Percentiles rank a stretch among this genome's conserved stretches.
phyloP scores from a whole-genome alignment of 352 stramenopile genomes.

The Phytophthora rubi region DNA sequence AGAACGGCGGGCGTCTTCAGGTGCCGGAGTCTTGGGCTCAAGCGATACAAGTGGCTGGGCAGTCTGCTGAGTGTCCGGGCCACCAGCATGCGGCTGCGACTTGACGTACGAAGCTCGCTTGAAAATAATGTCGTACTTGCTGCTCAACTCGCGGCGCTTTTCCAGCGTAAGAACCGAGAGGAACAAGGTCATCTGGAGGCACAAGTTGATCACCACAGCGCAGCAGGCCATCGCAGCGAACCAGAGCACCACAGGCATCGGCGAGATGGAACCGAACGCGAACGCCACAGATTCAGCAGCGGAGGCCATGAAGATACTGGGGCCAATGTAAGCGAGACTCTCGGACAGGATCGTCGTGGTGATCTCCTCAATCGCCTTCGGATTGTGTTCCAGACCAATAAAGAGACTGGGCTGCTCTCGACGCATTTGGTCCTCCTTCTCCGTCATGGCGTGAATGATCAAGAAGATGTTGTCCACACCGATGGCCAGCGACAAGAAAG shows the following conservation, averaged over 20 bases:
- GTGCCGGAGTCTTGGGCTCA: slow-evolving; percentile 40
- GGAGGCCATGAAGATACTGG: slow-evolving; percentile 74
- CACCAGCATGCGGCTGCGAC: slow-evolving; percentile 14
- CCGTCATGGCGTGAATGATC: slow-evolving; percentile 60
- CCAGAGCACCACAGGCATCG: slow-evolving; percentile 72
- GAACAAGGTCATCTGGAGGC: slow-evolving; percentile 69
- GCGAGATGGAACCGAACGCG: slow-evolving; percentile 61
- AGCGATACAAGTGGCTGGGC: slow-evolving; percentile 32
- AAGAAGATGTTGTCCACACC: slow-evolving; percentile 80
- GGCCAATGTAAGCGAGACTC: slow-evolving; percentile 56
- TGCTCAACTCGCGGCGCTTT: slow-evolving; percentile 63
- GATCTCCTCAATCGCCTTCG: slow-evolving; percentile 48
- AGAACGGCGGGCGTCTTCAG: slow-evolving; percentile 21
- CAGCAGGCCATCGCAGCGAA: slow-evolving; percentile 68
- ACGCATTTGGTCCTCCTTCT: slow-evolving; percentile 51
- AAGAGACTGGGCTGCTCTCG: slow-evolving; percentile 47
- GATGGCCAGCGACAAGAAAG: slow-evolving; percentile 71
- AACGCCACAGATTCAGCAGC: slow-evolving; percentile 61
- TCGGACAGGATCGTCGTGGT: slow-evolving; percentile 46
- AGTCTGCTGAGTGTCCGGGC: slow-evolving; percentile 27
- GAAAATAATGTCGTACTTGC: slow-evolving; percentile 63
- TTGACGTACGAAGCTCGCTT: slow-evolving; percentile 28
- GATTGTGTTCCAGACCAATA: slow-evolving; percentile 46
- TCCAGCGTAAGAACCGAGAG: slow-evolving; percentile 67
- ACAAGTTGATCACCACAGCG: slow-evolving; percentile 67